Percentiles rank a stretch among this genome's conserved stretches.
Conservation (phyloP, 1,139 yeast species). For the Geotrichum fermentans region DNA sequence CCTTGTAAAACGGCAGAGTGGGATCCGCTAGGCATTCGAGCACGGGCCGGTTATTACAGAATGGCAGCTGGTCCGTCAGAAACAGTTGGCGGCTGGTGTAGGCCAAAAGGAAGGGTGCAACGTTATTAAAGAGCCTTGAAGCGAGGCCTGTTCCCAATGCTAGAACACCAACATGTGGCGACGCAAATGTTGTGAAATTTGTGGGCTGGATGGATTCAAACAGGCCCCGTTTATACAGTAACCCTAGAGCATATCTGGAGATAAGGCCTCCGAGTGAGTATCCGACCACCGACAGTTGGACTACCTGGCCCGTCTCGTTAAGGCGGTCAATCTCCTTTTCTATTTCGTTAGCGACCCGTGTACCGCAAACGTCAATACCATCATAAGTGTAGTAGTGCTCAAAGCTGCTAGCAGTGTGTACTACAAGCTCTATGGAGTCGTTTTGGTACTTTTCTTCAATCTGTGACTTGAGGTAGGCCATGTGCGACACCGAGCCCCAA, state of each 20-base stretch:
- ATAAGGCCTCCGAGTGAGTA: conserved; percentile 82
- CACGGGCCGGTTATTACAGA: conserved; percentile 42
- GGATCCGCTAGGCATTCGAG: conserved; percentile 62
- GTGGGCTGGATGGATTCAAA: conserved; percentile 44
- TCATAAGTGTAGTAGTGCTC: conserved; percentile 70
- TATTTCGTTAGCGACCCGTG: conserved; percentile 67
- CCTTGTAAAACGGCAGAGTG: conserved; percentile 54
- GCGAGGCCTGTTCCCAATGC: conserved; percentile 53
- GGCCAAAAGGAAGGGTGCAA: conserved; percentile 61
- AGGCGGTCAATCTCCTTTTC: conserved; percentile 43
- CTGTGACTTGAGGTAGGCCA: conserved; percentile 46
- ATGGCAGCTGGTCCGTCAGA: conserved; percentile 46
- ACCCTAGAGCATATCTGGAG: conserved; percentile 70
- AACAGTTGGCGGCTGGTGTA: conserved; percentile 71
- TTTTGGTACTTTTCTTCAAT: conserved; percentile 15
- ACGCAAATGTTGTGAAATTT: conserved; percentile 62
- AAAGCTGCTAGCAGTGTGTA: conserved; percentile 59
- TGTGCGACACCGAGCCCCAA: conserved; percentile 73
- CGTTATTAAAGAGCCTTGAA: conserved; percentile 49
- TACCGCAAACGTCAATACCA: conserved; percentile 81
- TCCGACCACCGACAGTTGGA: conserved; percentile 54
- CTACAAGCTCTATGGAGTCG: conserved; percentile 36
- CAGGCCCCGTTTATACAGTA: conserved; percentile 50
- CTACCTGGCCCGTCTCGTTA: conserved; percentile 21
- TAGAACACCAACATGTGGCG: conserved; percentile 77